phyloP scores from a whole-genome alignment of 495 filamentous ascomycete species.

The Aspergillus panamensis region DNA sequence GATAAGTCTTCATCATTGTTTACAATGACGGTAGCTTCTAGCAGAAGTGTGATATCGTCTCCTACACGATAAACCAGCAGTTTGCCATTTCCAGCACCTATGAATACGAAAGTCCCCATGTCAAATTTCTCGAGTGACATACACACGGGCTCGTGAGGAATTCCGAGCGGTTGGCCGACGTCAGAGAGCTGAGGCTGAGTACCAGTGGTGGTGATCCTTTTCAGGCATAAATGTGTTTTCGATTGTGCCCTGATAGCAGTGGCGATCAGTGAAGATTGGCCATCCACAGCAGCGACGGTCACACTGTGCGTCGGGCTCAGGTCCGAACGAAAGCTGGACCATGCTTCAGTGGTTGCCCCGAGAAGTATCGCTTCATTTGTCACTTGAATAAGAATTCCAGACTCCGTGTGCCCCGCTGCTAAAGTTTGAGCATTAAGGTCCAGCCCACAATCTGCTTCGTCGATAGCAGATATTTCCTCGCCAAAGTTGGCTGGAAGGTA shows the following conservation, averaged over 20 bases:
- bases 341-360: constrained; percentile 22
- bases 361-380: constrained; percentile 49
- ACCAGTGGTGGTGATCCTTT: constrained; percentile 15
- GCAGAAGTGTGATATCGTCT: constrained; percentile 19
- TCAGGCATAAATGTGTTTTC: constrained; percentile 25
- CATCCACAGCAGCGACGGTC: constrained; percentile 32
- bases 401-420: constrained; percentile 43
- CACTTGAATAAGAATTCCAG: constrained; percentile 51
- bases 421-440: constrained; percentile 54
- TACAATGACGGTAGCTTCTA: constrained; percentile 20
- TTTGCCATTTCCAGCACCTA: constrained; percentile 37
- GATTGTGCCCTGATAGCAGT: constrained; percentile 26
- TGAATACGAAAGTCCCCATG: constrained; percentile 29
- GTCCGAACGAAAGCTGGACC: constrained; percentile 19
- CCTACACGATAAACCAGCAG: constrained; percentile 31
- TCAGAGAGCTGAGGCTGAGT: constrained; percentile 18
- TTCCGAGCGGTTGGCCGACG: constrained; percentile 16
- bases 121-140: constrained; percentile 32
- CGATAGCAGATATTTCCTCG: constrained; percentile 38
- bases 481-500: constrained; percentile 30
- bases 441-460: constrained; percentile 44
- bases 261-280: constrained; percentile 25
- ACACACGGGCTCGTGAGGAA: constrained; percentile 38
- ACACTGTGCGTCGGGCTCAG: constrained; percentile 23
- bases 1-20: constrained; percentile 29